These are phyloP conservation scores for Leucaena leucocephala DNA, from an alignment of 306 rosid genomes.

Conservation along the genomic window DNA sequence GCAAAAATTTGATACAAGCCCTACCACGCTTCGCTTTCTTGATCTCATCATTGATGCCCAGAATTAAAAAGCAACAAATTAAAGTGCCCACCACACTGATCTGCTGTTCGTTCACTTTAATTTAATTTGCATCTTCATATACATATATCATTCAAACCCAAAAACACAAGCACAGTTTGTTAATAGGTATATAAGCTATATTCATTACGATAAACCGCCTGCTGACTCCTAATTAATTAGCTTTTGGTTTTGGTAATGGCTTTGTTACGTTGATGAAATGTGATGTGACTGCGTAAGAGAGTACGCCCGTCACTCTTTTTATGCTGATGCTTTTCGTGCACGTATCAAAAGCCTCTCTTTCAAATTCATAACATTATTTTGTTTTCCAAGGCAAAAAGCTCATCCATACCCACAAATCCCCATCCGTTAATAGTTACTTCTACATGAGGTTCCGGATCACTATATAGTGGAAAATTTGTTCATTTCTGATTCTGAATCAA, in stretches of 20 bases:
- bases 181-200: no score
- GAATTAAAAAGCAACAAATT: slow-evolving; percentile 3
- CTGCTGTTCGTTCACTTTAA: not conserved
- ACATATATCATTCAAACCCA: not conserved
- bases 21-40: slow-evolving; percentile 12
- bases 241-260: not conserved
- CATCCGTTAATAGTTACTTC: not conserved
- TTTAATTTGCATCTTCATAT: not conserved
- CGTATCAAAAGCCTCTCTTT: slow-evolving; percentile 30
- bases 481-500: no score
- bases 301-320: slow-evolving; percentile 36
- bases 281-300: not conserved
- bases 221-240: not conserved
- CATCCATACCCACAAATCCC: not conserved
- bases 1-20: slow-evolving; percentile 14
- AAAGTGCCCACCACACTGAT: slow-evolving; percentile 16
- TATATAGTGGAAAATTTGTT: no score
- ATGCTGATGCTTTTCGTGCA: slow-evolving; percentile 41
- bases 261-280: not conserved
- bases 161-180: not conserved
- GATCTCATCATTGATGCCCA: slow-evolving; percentile 15
- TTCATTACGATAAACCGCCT: no score
- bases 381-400: not conserved
- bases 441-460: not conserved
- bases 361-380: not conserved